Conservation (phyloP, 495 filamentous ascomycete genomes). For the Lasiosphaeria ovina region DNA sequence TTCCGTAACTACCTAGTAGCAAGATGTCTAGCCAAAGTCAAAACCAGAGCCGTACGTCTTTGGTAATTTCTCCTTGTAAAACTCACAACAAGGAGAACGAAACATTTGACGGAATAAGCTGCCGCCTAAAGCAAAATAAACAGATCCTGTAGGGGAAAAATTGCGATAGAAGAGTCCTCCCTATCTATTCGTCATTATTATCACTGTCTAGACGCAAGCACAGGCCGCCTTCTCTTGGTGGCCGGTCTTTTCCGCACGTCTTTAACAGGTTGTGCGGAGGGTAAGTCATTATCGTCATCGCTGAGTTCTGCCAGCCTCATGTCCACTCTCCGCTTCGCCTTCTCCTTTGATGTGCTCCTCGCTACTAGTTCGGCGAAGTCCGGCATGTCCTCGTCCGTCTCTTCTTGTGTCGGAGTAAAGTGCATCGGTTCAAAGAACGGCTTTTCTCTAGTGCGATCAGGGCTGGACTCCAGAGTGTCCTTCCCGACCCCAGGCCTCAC, state of each 20-base stretch:
- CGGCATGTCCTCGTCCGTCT: constrained; percentile 35
- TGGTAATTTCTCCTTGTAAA: too few relatives aligned
- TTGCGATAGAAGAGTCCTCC: not conserved
- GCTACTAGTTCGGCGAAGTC: constrained; percentile 35
- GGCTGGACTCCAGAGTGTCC: not conserved
- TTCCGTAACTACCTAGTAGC: too few relatives aligned
- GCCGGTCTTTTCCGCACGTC: not conserved
- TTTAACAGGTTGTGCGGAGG: constrained; percentile 6
- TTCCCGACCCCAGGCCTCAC: not conserved
- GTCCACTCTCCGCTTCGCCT: constrained; percentile 10
- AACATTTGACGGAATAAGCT: too few relatives aligned
- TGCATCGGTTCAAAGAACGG: constrained; percentile 35
- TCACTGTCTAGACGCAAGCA: constrained; percentile 11
- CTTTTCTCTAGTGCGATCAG: constrained; percentile 5
- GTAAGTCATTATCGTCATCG: constrained; percentile 28
- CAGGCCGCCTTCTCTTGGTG: constrained; percentile 4
- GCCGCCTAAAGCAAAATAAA: not conserved
- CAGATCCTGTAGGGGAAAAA: too few relatives aligned
- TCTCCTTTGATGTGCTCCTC: constrained; percentile 12
- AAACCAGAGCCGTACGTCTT: too few relatives aligned
- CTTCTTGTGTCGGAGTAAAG: constrained; percentile 33
- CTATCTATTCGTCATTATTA: constrained; percentile 9
- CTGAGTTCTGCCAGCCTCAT: constrained; percentile 12
- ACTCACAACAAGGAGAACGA: too few relatives aligned
- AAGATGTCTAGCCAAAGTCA: too few relatives aligned